A percentile compares a stretch with the other conserved stretches of the same genome.
Conservation (phyloP, 1,284 basidiomycete species). For the Ganoderma meredithae region DNA sequence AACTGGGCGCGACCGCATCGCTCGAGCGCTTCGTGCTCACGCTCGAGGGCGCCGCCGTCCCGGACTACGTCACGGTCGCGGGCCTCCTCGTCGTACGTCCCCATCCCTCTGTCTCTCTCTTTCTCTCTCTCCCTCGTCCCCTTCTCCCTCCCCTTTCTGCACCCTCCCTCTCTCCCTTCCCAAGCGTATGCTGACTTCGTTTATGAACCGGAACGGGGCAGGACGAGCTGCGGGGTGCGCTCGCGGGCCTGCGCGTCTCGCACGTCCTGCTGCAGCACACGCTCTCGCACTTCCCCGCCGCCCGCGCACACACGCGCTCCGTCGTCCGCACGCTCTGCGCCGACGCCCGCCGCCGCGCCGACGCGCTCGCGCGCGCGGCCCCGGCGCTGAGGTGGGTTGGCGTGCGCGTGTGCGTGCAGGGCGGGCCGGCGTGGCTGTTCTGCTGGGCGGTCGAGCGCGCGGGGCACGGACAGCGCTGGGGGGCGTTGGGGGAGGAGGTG, state of each 20-base stretch:
- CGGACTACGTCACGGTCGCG: slow-evolving; percentile 17
- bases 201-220: background rate
- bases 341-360: slow-evolving; percentile 6
- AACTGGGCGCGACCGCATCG: slow-evolving; percentile 8
- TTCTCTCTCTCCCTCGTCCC: too few species aligned
- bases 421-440: slow-evolving; percentile 14
- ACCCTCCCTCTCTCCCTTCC: too few species aligned
- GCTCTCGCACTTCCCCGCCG: slow-evolving; percentile 15
- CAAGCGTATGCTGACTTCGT: background rate
- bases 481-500: background rate
- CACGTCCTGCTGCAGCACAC: slow-evolving; percentile 14
- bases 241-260: slow-evolving; percentile 1
- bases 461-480: background rate
- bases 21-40: slow-evolving; percentile 14
- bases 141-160: background rate
- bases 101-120: background rate
- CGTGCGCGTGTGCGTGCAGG: slow-evolving; percentile 8
- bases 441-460: slow-evolving; percentile 6
- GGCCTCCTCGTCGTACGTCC: slow-evolving; percentile 9
- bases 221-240: slow-evolving; percentile 16
- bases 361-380: slow-evolving; percentile 3
- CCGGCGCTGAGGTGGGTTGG: slow-evolving; percentile 16
- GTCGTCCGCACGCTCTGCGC: slow-evolving; percentile 16
- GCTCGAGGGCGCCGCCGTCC: slow-evolving; percentile 16
- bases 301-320: slow-evolving; percentile 13